Conservation (phyloP, 2,329 filamentous ascomycete species). For the Rhynchosporium agropyri region DNA sequence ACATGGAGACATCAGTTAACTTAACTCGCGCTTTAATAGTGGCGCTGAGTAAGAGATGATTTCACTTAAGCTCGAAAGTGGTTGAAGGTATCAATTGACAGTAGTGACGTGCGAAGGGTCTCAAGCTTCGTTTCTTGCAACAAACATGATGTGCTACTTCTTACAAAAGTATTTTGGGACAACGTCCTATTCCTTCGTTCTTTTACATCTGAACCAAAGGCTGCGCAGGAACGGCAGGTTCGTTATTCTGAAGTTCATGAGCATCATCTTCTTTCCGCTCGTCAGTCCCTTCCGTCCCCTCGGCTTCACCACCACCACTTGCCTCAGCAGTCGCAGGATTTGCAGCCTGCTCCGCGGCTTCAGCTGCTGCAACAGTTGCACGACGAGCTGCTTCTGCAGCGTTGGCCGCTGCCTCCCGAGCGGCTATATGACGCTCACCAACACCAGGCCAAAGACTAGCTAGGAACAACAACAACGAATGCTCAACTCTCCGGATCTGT, state of each 20-base stretch:
- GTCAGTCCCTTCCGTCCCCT: neutral
- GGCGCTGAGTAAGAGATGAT: too few relatives aligned
- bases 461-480: conserved; percentile 63
- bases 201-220: conserved; percentile 29
- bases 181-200: neutral
- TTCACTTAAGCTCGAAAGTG: too few relatives aligned
- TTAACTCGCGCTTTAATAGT: too few relatives aligned
- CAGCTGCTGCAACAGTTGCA: conserved; percentile 33
- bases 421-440: conserved; percentile 62
- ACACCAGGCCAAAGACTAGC: conserved; percentile 68
- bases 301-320: conserved; percentile 1
- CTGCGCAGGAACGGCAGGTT: conserved; percentile 19
- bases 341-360: conserved; percentile 28
- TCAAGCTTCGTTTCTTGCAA: neutral
- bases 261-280: conserved; percentile 9
- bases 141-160: neutral
- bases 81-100: too few relatives aligned
- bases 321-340: conserved; percentile 15
- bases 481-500: conserved; percentile 58
- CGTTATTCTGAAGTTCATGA: conserved; percentile 16
- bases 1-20: too few relatives aligned
- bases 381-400: conserved; percentile 37
- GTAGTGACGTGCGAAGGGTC: too few relatives aligned
- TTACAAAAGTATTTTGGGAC: conserved; percentile 6
- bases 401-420: conserved; percentile 41